These are phyloP conservation scores for Nicotiana tomentosiformis DNA, from an alignment of 257 asterid species.

Conservation along the genomic window DNA sequence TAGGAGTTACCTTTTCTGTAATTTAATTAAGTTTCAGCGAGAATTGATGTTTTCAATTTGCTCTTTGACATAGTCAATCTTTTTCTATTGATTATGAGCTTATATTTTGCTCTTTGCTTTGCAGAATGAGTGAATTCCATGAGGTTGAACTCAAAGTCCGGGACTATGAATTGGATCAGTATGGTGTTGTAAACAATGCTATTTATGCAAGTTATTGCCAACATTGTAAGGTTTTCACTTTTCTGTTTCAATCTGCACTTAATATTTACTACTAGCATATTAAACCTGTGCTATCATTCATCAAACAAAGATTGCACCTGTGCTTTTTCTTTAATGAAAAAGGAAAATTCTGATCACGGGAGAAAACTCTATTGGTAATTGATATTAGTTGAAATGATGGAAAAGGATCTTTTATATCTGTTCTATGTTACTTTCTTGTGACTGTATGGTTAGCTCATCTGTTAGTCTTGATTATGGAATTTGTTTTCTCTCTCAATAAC, in stretches of 20 bases:
- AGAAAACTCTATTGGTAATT: neutral
- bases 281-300: neutral
- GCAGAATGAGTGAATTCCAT: constrained; percentile 64
- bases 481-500: neutral
- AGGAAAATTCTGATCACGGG: neutral
- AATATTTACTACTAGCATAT: neutral
- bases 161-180: constrained; percentile 93
- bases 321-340: neutral
- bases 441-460: neutral
- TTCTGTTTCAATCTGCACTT: neutral
- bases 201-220: constrained; percentile 85
- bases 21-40: neutral
- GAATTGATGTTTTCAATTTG: neutral
- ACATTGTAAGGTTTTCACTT: constrained; percentile 53
- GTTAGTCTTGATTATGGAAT: neutral
- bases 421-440: neutral
- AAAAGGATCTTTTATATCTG: neutral
- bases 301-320: neutral
- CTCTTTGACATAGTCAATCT: neutral
- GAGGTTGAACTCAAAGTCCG: constrained; percentile 78
- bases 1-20: neutral
- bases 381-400: neutral
- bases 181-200: constrained; percentile 90
- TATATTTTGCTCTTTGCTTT: constrained; percentile 4
- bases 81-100: neutral